Evolutionary conservation across 139 green algal species (phyloP).

Genomic region (Pedinophyceae sp.): DNA sequence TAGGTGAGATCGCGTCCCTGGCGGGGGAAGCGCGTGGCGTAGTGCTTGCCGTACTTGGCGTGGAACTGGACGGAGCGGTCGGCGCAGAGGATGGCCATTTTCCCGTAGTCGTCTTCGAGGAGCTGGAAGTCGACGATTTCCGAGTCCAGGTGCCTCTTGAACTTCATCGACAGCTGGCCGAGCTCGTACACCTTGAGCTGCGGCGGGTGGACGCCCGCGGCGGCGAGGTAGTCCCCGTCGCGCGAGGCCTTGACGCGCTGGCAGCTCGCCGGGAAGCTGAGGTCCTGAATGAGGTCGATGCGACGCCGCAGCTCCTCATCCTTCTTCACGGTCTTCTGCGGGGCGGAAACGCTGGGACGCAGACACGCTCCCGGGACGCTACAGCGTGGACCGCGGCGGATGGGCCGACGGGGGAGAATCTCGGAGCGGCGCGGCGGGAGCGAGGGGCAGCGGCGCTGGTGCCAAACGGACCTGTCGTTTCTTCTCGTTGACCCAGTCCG

Average conservation of each 20-base stretch:
- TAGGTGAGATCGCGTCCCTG: conserved; percentile 74
- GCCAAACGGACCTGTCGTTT: conserved; percentile 19
- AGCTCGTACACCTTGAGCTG: conserved; percentile 79
- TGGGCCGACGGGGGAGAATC: background rate
- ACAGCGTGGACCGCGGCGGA: too few species aligned
- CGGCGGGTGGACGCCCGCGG: conserved; percentile 64
- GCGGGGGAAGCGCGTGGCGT: conserved; percentile 49
- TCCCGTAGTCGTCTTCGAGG: conserved; percentile 86
- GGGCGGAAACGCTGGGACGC: conserved; percentile 2
- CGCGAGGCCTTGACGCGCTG: conserved; percentile 68
- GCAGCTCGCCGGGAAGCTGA: conserved; percentile 68
- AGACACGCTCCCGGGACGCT: too few species aligned
- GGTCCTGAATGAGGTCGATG: conserved; percentile 83
- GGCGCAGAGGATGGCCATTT: conserved; percentile 78
- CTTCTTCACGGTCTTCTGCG: background rate
- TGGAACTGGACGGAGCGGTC: conserved; percentile 80
- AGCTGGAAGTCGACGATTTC: conserved; percentile 88
- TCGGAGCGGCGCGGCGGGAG: conserved; percentile 7
- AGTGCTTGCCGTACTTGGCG: conserved; percentile 78
- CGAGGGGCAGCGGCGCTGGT: background rate
- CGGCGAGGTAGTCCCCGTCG: conserved; percentile 77
- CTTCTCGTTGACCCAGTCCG: conserved; percentile 74
- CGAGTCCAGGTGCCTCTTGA: conserved; percentile 80
- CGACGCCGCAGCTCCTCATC: conserved; percentile 19
- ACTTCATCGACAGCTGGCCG: conserved; percentile 85